phyloP scores from a whole-genome alignment of 495 filamentous ascomycete genomes.

The Lophium mytilinum region DNA sequence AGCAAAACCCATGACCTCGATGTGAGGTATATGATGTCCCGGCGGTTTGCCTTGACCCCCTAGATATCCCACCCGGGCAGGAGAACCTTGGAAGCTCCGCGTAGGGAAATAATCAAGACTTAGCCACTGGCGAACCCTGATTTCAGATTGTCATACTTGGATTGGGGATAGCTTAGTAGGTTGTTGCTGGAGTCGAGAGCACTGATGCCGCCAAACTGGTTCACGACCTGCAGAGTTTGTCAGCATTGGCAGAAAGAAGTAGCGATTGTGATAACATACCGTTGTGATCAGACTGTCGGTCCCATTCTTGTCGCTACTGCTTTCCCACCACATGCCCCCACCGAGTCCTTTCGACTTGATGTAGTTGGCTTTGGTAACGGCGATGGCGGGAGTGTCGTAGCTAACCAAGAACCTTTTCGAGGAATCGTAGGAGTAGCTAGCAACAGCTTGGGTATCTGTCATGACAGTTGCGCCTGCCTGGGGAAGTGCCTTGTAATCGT shows the following conservation, averaged over 20 bases:
- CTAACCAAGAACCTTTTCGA: constrained; percentile 52
- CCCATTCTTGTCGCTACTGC: constrained; percentile 59
- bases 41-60: no score
- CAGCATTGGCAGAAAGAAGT: neutral
- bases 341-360: constrained; percentile 57
- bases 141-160: constrained; percentile 27
- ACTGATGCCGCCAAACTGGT: constrained; percentile 13
- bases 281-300: constrained; percentile 21
- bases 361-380: constrained; percentile 55
- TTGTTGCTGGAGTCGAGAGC: constrained; percentile 19
- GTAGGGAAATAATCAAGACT: no score
- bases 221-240: constrained; percentile 10
- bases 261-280: constrained; percentile 5
- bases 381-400: constrained; percentile 62
- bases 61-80: no score
- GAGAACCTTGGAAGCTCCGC: no score
- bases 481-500: constrained; percentile 61
- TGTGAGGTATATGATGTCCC: no score
- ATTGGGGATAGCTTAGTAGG: constrained; percentile 15
- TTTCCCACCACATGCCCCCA: constrained; percentile 90
- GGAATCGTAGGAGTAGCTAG: constrained; percentile 65
- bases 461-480: constrained; percentile 40
- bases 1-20: no score
- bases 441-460: constrained; percentile 44
- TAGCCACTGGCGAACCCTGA: constrained; percentile 10